Conservation (phyloP, 2,329 filamentous ascomycete species). For the Cryphonectria carpinicola region DNA sequence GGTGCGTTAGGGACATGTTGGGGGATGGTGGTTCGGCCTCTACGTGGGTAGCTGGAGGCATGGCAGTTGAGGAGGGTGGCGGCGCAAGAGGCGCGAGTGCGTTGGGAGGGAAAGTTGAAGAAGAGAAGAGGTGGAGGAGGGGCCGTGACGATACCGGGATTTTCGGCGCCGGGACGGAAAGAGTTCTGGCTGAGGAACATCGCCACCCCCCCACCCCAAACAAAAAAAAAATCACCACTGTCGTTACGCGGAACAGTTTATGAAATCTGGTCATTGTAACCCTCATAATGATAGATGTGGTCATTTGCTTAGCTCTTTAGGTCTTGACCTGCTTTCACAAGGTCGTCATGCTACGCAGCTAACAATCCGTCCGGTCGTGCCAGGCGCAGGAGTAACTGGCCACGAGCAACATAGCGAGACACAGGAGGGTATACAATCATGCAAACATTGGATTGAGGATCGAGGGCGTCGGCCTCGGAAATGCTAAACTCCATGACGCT, state of each 20-base stretch:
- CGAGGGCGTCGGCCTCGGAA: slow-evolving; percentile 4
- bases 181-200: not conserved
- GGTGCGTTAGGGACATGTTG: slow-evolving; percentile 20
- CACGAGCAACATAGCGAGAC: not conserved
- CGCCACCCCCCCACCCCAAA: too few relatives aligned
- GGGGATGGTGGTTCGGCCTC: not conserved
- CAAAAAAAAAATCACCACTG: not conserved
- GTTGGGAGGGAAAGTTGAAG: not conserved
- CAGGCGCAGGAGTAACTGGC: not conserved
- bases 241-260: not conserved
- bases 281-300: too few relatives aligned
- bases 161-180: not conserved
- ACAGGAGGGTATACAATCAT: not conserved
- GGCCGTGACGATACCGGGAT: not conserved
- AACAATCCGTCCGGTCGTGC: not conserved
- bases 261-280: not conserved
- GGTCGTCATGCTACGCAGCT: not conserved
- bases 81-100: not conserved
- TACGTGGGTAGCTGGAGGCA: slow-evolving; percentile 7
- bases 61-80: not conserved
- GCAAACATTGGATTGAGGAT: not conserved
- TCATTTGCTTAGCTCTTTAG: not conserved
- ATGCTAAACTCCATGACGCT: not conserved
- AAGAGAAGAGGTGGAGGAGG: not conserved
- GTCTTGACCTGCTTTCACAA: not conserved